Base-by-base conservation (phyloP, 192 early-diverging fungal genomes). In the Coemansia sp. region DNA sequence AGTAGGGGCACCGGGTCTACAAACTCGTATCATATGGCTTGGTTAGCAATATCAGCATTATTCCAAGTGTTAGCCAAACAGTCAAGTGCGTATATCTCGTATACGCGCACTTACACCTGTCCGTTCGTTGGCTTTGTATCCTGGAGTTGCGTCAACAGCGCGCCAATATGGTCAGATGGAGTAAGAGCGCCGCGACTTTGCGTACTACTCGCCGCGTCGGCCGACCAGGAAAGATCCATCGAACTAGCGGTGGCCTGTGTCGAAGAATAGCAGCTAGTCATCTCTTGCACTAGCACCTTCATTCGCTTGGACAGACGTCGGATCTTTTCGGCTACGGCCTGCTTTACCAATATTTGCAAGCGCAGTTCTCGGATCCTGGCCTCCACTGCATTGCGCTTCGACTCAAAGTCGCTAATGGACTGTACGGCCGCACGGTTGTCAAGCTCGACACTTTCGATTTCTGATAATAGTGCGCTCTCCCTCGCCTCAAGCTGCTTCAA, bases 281-380 rank as follows among this genome's bases (percentile, higher is more conserved):
- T 82, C 21, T 82, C 79, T 33, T 54, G 68, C 11, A 64, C 64
- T 11, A 82, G 39, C 27, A 62, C 44, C 37, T 48, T 63, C 68
- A 82, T 76, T 19, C 74, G 66, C 42, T 44, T 65, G 31, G 64
- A 61, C 48, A 72, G 16, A 9, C 72, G 64, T 16, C 68, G 61
- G 31, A 66, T n/a, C 31, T 74, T 73, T 39, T 82, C 79, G 0
- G 75, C 71, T 59, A 77, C 70, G 16, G 72, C 31, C 59, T 77
- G 74, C 59, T 77, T 77, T 40, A 74, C 66, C 50, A 82, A 41
- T 16, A 77, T 74, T 45, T 70, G 74, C 31, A 82, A 53, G 7
- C 79, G 65, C 31, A 73, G 45, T 35, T 82, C 71, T 8, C 66
- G 68, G 14, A 77, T 72, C 5, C 72, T 50, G 63, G 36, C 36